Base-by-base conservation (phyloP, 1,284 basidiomycete genomes). In the Ganoderma meredithae region DNA sequence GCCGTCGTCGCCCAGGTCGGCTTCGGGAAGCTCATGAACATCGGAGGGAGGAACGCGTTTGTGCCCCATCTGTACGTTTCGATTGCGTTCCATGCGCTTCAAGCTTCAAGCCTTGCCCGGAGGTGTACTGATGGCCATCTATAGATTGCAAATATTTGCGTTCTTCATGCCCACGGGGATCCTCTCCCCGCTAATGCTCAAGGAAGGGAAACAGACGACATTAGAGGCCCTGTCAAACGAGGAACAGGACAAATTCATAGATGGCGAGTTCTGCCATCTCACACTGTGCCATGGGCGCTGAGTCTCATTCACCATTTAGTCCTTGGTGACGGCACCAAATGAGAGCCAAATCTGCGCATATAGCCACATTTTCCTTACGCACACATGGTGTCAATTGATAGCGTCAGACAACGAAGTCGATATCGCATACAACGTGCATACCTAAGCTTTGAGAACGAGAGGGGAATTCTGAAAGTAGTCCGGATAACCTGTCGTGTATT, bases 1-100 rank as follows among this genome's bases (percentile, higher is more conserved):
- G 94, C 94, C 62, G 92, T 96, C 77, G 80, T 95, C 61, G 90
- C 93, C 2, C 93, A 95, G 80, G 89, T 95, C 72, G 93, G 89
- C 55, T 94, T 95, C 79, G 86, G 88, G 43, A 86, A 86, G 66
- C 80, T 95, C 60, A 86, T 85, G 78, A 83, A 93, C 78, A 91
- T 91, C 61, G 88, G 88, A 62, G 91, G 91, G 39, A 79, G 82
- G 15, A 86, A 85, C 76, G 75, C 80, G 52, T 92, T 88, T 76
- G 81, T 92, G 66, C 83, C 86, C 71, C 89, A 90, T 75, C 88
- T 90, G 88, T 90, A 71, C 63, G 86, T 82, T 13, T 59, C 58
- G 31, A n/a, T 53, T 31, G 17, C 19, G 10, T 2, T 15, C 9
- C 52, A 6, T 31, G n/a, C 10, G 12, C 12, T 7, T 13, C 7